phyloP scores from a whole-genome alignment of 805 yeast genomes.

The Osmozyma mogii region DNA sequence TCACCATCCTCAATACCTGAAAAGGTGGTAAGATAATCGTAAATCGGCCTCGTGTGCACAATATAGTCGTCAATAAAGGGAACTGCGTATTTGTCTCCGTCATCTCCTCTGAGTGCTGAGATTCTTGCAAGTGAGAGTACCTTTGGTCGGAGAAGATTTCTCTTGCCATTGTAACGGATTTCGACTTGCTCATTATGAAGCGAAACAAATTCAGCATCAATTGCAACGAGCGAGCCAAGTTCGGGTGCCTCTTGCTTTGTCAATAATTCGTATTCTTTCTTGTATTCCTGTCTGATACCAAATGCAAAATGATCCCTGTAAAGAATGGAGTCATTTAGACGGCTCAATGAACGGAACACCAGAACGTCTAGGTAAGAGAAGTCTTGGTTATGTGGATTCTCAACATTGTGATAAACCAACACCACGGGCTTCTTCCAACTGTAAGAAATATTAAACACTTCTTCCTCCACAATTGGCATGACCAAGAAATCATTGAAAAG shows the following conservation, averaged over 20 bases:
- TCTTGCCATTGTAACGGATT: constrained; percentile 63
- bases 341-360: constrained; percentile 11
- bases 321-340: constrained; percentile 54
- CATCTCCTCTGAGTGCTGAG: constrained; percentile 71
- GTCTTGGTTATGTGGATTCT: constrained; percentile 32
- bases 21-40: constrained; percentile 80
- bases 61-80: constrained; percentile 94
- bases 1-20: constrained; percentile 96
- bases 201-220: constrained; percentile 94
- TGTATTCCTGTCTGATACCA: constrained; percentile 50
- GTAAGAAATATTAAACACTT: constrained; percentile 62
- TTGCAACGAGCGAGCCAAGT: constrained; percentile 74
- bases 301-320: constrained; percentile 70
- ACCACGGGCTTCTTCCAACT: constrained; percentile 84
- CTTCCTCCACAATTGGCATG: constrained; percentile 61
- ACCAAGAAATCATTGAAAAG: constrained; percentile 90
- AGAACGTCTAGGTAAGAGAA: constrained; percentile 30
- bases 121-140: constrained; percentile 77
- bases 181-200: constrained; percentile 74
- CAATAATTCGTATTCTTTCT: constrained; percentile 60
- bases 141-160: constrained; percentile 65
- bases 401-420: constrained; percentile 52
- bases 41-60: constrained; percentile 59
- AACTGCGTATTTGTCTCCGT: constrained; percentile 55
- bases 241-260: constrained; percentile 64